Evolutionary conservation across 192 early-diverging fungal genomes (phyloP).

Genomic region (Helicostylum pulchrum): DNA sequence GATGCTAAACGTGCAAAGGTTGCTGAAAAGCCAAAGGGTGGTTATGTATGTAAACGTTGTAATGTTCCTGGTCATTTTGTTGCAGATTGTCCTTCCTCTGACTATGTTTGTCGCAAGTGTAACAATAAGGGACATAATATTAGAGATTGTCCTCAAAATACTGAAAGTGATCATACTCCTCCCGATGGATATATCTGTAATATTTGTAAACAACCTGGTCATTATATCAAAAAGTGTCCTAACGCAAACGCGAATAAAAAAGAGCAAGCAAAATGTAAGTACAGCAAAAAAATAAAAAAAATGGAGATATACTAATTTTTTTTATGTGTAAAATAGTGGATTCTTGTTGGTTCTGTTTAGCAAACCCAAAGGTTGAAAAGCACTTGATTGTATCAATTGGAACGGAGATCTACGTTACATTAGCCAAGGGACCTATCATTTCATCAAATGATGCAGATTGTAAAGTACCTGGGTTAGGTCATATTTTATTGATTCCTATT

Average conservation of each 20-base stretch:
- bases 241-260: conserved; percentile 6
- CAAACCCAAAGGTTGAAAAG: conserved; percentile 86
- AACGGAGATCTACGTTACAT: conserved; percentile 74
- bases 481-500: conserved; percentile 67
- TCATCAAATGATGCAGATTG: conserved; percentile 22
- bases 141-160: no score
- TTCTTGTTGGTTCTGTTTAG: conserved; percentile 95
- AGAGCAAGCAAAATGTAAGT: conserved; percentile 43
- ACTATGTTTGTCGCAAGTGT: no score
- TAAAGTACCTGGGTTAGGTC: conserved; percentile 73
- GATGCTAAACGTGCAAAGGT: conserved; percentile 25
- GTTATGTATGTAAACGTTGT: conserved; percentile 52
- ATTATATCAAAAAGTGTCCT: conserved; percentile 64
- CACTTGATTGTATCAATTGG: conserved; percentile 87
- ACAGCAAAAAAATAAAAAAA: conserved; percentile 11
- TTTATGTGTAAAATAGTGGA: conserved; percentile 20
- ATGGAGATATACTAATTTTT: not conserved
- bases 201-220: conserved; percentile 61
- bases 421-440: conserved; percentile 86
- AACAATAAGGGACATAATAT: not conserved
- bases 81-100: conserved; percentile 27
- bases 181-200: conserved; percentile 61
- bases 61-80: conserved; percentile 54
- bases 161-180: conserved; percentile 9
- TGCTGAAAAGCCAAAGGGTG: conserved; percentile 17